Evolutionary conservation across 106 monocot genomes (phyloP).

Genomic region (Apostasia shenzhenica): DNA sequence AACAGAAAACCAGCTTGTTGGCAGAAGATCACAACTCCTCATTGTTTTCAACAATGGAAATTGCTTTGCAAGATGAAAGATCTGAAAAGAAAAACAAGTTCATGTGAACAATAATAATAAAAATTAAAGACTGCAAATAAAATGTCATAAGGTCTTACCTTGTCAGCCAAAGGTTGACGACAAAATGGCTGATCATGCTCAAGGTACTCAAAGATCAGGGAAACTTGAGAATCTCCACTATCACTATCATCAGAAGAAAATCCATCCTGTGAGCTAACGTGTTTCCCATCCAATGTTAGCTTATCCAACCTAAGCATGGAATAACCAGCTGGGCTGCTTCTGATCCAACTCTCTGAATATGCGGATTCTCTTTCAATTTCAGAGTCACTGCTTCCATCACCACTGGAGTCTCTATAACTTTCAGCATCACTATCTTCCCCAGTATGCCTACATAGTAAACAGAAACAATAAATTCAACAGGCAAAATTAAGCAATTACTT

Average conservation of each 20-base stretch:
- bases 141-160: constrained; percentile 24
- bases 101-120: constrained; percentile 8
- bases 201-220: constrained; percentile 51
- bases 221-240: constrained; percentile 29
- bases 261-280: constrained; percentile 19
- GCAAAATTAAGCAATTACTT: no score
- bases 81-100: constrained; percentile 19
- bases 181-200: constrained; percentile 53
- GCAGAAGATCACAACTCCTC: constrained; percentile 63
- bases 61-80: constrained; percentile 38
- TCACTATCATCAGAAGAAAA: constrained; percentile 60
- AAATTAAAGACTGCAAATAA: neutral
- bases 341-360: constrained; percentile 18
- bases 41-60: constrained; percentile 47
- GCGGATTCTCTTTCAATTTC: constrained; percentile 44
- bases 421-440: constrained; percentile 55
- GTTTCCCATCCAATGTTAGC: constrained; percentile 25
- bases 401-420: constrained; percentile 47
- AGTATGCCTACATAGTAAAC: constrained; percentile 18
- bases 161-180: constrained; percentile 69
- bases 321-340: constrained; percentile 1
- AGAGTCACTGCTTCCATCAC: constrained; percentile 62
- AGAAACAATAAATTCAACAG: neutral
- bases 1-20: constrained; percentile 77
- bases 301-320: constrained; percentile 18